Percentiles rank a stretch among this genome's conserved stretches.
phyloP scores from a whole-genome alignment of 352 stramenopile species.

The Pythium myriotylum region DNA sequence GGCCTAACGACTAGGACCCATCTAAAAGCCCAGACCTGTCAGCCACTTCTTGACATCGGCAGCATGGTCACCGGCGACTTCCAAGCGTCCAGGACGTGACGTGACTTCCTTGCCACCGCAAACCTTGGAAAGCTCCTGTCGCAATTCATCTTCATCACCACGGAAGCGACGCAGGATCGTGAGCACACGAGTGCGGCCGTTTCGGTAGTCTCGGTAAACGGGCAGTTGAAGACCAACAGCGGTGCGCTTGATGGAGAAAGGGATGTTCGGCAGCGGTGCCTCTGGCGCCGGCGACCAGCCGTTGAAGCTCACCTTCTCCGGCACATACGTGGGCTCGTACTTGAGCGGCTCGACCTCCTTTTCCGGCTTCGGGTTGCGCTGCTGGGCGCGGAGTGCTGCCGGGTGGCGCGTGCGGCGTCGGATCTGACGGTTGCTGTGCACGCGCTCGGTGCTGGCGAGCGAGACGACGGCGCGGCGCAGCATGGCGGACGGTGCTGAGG shows the following conservation, averaged over 20 bases:
- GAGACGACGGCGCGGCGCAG: conserved; percentile 59
- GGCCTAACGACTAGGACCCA: background rate
- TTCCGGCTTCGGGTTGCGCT: conserved; percentile 59
- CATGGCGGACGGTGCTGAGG: conserved; percentile 24
- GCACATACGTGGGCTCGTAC: conserved; percentile 81
- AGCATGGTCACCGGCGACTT: conserved; percentile 78
- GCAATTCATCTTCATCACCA: conserved; percentile 78
- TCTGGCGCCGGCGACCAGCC: conserved; percentile 81
- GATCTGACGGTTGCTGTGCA: conserved; percentile 87
- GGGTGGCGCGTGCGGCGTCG: conserved; percentile 81
- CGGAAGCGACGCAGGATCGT: conserved; percentile 84
- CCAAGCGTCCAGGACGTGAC: conserved; percentile 67
- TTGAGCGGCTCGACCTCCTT: conserved; percentile 72
- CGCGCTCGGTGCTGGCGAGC: conserved; percentile 53
- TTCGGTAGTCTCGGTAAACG: conserved; percentile 87
- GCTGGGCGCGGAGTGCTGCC: conserved; percentile 62
- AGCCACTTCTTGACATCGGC: conserved; percentile 84
- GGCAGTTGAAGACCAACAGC: conserved; percentile 76
- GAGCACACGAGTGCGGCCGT: conserved; percentile 85
- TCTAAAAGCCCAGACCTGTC: conserved; percentile 76
- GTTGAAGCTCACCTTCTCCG: conserved; percentile 87
- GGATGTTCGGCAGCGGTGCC: conserved; percentile 57
- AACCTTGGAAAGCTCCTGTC: conserved; percentile 84
- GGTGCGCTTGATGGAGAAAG: conserved; percentile 85
- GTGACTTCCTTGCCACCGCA: conserved; percentile 77